Percentiles rank a stretch among this genome's conserved stretches.
These are phyloP conservation scores for Colletotrichum agaves DNA, from an alignment of 2,329 filamentous ascomycete species.

Conservation along the genomic window DNA sequence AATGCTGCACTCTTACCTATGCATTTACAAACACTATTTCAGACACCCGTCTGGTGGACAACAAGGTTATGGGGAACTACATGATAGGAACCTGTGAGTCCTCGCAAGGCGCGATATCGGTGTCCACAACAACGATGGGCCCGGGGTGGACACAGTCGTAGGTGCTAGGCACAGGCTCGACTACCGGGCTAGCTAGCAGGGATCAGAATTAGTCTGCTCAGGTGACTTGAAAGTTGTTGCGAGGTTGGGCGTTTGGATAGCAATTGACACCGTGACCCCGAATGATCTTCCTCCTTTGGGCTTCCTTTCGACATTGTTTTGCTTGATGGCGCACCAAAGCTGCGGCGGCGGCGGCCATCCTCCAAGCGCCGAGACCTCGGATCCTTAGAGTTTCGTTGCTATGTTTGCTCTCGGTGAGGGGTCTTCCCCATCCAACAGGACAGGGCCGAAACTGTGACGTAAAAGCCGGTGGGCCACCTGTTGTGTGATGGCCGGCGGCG, in stretches of 20 bases:
- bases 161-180: not conserved
- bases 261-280: slow-evolving; percentile 25
- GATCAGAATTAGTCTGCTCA: slow-evolving; percentile 31
- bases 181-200: slow-evolving; percentile 6
- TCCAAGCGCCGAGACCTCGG: not conserved
- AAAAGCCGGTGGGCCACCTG: slow-evolving; percentile 27
- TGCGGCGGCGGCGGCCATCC: slow-evolving; percentile 16
- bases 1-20: no score
- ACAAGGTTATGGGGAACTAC: not conserved
- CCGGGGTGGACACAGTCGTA: slow-evolving; percentile 22
- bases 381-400: not conserved
- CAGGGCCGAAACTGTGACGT: slow-evolving; percentile 31
- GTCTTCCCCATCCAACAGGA: slow-evolving; percentile 2
- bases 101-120: slow-evolving; percentile 22
- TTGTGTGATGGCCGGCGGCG: slow-evolving; percentile 27
- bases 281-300: slow-evolving; percentile 24
- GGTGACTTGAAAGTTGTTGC: slow-evolving; percentile 33
- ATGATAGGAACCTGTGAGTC: slow-evolving; percentile 17
- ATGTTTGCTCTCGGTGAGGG: not conserved
- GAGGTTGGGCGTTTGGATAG: slow-evolving; percentile 20
- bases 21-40: no score
- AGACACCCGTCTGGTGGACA: no score
- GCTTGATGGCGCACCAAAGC: slow-evolving; percentile 31
- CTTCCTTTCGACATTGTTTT: not conserved
- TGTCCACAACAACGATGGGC: slow-evolving; percentile 34